Evolutionary conservation across 805 yeast species (phyloP), one percentile per base, ranked within the genome.

Genomic region (Cyberlindnera saturnus): DNA sequence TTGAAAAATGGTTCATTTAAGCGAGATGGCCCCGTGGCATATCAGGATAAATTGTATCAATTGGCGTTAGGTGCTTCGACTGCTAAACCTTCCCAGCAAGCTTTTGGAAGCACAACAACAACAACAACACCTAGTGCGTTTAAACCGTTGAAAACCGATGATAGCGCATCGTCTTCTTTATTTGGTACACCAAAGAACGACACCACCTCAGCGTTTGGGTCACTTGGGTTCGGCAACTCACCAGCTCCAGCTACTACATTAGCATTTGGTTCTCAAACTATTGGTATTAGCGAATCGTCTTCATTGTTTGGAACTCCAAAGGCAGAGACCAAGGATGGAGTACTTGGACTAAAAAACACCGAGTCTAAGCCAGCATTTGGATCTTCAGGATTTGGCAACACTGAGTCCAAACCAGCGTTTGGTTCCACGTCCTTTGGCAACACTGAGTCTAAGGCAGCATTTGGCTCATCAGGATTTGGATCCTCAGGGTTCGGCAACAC

Each of bases 1-100:
- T 65, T 83, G 15, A 71, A 71, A 32, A 49, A 63, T 16, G 45
- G 63, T 29, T 19, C 59, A 26, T 57, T 62, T 50, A 50, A 58
- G 46, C 47, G 66, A 26, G 50, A 51, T 36, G 49, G 49, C 11
- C 48, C 50, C 3, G 16, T 41, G 8, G 41, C 45, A 3, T 46
- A 38, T 26, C 46, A 45, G 35, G 35, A 43, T 37, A 41, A 43
- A 29, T 23, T 47, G 9, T 43, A 35, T 23, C 18, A 29, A 14
- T 6, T 29, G 7, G 45, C 40, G 19, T 36, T 34, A 33, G 34
- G 18, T 30, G n/a, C 42, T 15, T 16, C 32, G 31, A 7, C 23
- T 28, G 18, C 37, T 31, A 5, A 31, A 31, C 8, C 33, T 8
- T n/a, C 33, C 11, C 43, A 13, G 10, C 32, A 13, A 19, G 20